These are phyloP conservation scores for Chytriomyces sp. DNA, from an alignment of 192 early-diverging fungal species.

Conservation along the genomic window DNA sequence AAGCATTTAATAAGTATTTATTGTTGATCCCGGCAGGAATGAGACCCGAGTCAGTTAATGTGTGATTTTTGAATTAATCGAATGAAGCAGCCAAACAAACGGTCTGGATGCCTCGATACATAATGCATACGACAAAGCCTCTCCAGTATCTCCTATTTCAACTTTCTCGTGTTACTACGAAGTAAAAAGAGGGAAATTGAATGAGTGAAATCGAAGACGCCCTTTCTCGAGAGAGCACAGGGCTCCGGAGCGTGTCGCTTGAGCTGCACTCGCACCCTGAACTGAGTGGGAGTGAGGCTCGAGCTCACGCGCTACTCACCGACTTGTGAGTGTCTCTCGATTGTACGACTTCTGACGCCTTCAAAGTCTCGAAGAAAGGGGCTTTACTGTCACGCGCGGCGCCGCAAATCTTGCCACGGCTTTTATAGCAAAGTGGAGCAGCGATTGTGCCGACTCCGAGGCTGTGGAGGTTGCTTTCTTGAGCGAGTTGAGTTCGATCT, in stretches of 20 bases:
- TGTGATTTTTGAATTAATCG: too few relatives aligned
- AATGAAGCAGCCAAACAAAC: too few relatives aligned
- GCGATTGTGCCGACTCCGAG: conserved; percentile 29
- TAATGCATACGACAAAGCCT: too few relatives aligned
- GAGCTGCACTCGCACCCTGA: conserved; percentile 43
- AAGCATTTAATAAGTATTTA: too few relatives aligned
- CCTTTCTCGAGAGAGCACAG: neutral
- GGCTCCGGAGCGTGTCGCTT: conserved; percentile 20
- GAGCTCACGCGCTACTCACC: conserved; percentile 64
- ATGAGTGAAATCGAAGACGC: neutral
- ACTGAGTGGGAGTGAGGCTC: conserved; percentile 31
- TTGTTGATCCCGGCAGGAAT: too few relatives aligned
- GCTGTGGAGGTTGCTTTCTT: conserved; percentile 57
- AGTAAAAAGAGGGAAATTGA: neutral
- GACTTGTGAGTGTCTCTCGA: conserved; percentile 44
- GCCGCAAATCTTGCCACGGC: conserved; percentile 72
- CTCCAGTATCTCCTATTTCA: too few relatives aligned
- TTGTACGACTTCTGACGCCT: neutral
- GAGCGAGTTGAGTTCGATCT: conserved; percentile 47
- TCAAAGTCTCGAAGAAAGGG: conserved; percentile 54
- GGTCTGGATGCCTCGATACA: too few relatives aligned
- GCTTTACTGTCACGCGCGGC: conserved; percentile 61
- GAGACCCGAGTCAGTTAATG: too few relatives aligned
- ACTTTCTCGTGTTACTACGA: too few relatives aligned
- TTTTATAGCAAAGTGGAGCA: conserved; percentile 69